Base-by-base conservation (phyloP, 805 yeast species). In the Myxozyma geophila region DNA sequence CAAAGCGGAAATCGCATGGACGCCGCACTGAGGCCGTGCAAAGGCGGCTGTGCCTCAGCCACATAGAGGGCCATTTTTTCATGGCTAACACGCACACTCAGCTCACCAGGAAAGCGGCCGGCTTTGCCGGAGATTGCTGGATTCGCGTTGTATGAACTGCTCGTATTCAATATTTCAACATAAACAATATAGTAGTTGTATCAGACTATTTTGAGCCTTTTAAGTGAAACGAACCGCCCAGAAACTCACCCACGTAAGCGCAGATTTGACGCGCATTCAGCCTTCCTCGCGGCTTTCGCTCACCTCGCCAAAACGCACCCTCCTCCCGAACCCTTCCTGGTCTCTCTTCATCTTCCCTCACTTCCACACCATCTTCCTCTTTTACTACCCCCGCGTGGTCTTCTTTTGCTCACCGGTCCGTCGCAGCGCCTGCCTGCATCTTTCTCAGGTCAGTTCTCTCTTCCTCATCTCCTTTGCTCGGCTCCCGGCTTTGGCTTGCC, bases 11-110 rank as follows among this genome's bases (percentile, higher is more conserved):
- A 28, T 5, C 40, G 54, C 54, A 37, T 13, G 40, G 13, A 33
- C 54, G 54, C 54, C 54, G 53, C 54, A 12, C n/a, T 36, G 44
- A 36, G 54, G 54, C 54, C 2, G 44, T 51, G 54, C 54, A 51
- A 28, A 28, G 54, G 54, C n/a, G n/a, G 54, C 28, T 1, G 43
- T 40, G 39, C 53, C 8, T 7, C 53, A 35, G 53, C 53, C 53
- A 35, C 53, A 28, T 5, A 28, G 28, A 2, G 28, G 28, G 5
- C 28, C 28, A 3, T 28, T 28, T 28, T 28, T 28, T 28, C 28
- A 28, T 28, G 28, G 28, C 28, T 28, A 28, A 28, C 28, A 28
- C 28, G 28, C 28, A 3, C 28, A 28, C n/a, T n/a, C 28, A 28
- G 28, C 28, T 2, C 28, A 28, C 28, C 28, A 28, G 28, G 28